Evolutionary conservation across 2,329 filamentous ascomycete species (phyloP).

Genomic region (Monilinia polystroma): DNA sequence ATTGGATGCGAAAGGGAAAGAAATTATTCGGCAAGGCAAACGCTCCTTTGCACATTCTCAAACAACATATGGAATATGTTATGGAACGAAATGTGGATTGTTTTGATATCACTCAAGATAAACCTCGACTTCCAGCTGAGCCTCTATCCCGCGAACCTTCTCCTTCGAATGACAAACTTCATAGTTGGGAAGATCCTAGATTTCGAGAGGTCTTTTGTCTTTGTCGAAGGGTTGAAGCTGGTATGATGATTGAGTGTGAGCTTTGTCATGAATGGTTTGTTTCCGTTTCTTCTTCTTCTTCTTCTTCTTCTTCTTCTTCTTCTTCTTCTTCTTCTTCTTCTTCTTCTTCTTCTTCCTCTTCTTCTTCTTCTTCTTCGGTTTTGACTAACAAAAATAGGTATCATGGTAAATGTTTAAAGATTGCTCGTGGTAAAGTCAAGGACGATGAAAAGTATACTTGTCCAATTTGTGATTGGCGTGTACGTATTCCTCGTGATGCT

Average conservation of each 20-base stretch:
- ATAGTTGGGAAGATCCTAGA: conserved; percentile 60
- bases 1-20: conserved; percentile 99
- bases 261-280: conserved; percentile 90
- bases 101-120: conserved; percentile 82
- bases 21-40: conserved; percentile 98
- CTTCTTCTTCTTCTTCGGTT: neutral
- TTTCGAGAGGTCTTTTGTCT: conserved; percentile 91
- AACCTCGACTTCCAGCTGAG: conserved; percentile 85
- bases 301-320: neutral
- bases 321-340: neutral
- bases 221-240: conserved; percentile 86
- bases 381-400: conserved; percentile 59
- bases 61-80: conserved; percentile 91
- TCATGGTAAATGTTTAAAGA: conserved; percentile 96
- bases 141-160: conserved; percentile 82
- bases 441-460: conserved; percentile 98
- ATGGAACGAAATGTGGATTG: conserved; percentile 85
- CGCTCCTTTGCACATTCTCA: conserved; percentile 91
- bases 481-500: conserved; percentile 95
- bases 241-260: conserved; percentile 99
- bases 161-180: conserved; percentile 53
- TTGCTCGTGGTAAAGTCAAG: conserved; percentile 95
- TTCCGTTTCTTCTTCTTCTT: neutral
- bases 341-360: neutral
- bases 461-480: conserved; percentile 94